These are phyloP conservation scores for Raddia distichophylla DNA, from an alignment of 176 grass and related monocot genomes.

Conservation along the genomic window DNA sequence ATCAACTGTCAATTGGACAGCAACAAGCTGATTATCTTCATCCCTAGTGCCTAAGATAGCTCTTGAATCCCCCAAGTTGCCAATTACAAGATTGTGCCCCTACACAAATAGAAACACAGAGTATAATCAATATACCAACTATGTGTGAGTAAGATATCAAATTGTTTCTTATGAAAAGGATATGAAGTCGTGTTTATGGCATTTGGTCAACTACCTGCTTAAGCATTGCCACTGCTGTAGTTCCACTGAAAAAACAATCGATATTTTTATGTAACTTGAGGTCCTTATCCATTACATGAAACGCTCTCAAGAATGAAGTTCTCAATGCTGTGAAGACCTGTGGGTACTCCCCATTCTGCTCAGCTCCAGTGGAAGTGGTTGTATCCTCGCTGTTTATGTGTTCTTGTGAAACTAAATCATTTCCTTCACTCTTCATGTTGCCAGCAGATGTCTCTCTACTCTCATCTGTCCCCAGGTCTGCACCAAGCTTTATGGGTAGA, in stretches of 20 bases:
- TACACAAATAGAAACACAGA: constrained; percentile 41
- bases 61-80: constrained; percentile 79
- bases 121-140: constrained; percentile 11
- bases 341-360: constrained; percentile 55
- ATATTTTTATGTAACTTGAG: constrained; percentile 73
- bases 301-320: constrained; percentile 72
- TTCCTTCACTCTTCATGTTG: constrained; percentile 48
- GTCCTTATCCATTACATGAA: constrained; percentile 83
- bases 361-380: constrained; percentile 39
- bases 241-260: constrained; percentile 89
- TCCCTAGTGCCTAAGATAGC: constrained; percentile 80
- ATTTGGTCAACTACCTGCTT: constrained; percentile 63
- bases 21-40: constrained; percentile 61
- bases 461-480: constrained; percentile 46
- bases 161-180: not conserved
- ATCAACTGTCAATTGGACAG: constrained; percentile 83
- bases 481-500: constrained; percentile 68
- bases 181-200: not conserved
- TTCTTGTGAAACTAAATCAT: constrained; percentile 40
- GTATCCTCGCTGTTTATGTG: constrained; percentile 36
- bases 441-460: constrained; percentile 43
- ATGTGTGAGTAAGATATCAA: not conserved
- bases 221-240: constrained; percentile 80
- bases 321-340: constrained; percentile 62
- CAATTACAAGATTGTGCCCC: constrained; percentile 68